Percentiles rank a stretch among this genome's conserved stretches.
Conservation (phyloP, 129 eudicot species). For the Flaveria sonorensis region DNA sequence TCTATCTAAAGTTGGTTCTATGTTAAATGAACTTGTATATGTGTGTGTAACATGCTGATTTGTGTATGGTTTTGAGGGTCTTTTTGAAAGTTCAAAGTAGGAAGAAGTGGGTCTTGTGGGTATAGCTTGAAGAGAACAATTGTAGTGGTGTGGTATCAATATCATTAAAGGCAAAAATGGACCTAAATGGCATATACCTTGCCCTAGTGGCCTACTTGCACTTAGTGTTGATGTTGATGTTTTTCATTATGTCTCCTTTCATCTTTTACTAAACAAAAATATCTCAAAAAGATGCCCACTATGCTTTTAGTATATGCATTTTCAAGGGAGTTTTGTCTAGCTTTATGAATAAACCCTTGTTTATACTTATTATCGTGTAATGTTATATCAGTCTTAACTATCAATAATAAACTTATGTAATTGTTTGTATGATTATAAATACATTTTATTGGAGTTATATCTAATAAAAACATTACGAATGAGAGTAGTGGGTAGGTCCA, state of each 20-base stretch:
- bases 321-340: background rate
- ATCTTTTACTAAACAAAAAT: background rate
- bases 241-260: background rate
- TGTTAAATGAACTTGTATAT: no score
- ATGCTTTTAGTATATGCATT: background rate
- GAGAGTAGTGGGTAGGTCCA: no score
- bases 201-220: background rate
- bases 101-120: background rate
- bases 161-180: constrained; percentile 16
- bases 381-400: background rate
- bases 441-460: background rate
- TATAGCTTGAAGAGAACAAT: background rate
- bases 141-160: background rate
- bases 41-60: background rate
- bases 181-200: constrained; percentile 15
- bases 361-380: no score
- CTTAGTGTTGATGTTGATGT: background rate
- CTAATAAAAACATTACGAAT: no score
- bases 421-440: no score
- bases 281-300: constrained; percentile 10
- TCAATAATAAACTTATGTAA: no score
- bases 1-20: no score
- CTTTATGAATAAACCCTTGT: background rate
- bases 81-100: background rate
- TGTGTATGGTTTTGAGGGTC: background rate